Evolutionary conservation across 75 land plant genomes (phyloP).

Genomic region (Picea glauca): DNA sequence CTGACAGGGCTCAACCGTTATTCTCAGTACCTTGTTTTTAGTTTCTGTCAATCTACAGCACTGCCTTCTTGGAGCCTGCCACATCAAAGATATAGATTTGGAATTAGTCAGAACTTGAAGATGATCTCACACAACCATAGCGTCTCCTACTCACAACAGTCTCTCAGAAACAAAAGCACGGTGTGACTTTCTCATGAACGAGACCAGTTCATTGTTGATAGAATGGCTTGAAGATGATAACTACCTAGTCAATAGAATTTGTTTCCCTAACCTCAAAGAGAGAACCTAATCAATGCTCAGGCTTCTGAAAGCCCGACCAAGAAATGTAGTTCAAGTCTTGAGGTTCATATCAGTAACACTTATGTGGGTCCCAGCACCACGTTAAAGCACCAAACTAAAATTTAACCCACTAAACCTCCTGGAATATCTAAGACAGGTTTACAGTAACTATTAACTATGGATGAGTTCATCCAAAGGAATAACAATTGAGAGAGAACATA

Average conservation of each 20-base stretch:
- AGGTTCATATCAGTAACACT: not conserved
- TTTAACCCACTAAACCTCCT: not conserved
- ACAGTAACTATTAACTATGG: constrained; percentile 4
- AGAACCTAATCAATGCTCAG: not conserved
- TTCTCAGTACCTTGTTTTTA: constrained; percentile 23
- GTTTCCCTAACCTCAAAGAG: not conserved
- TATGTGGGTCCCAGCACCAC: not conserved
- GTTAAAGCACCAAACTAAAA: not conserved
- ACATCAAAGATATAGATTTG: not conserved
- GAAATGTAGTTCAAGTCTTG: not conserved
- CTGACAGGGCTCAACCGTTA: constrained; percentile 22
- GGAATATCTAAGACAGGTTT: not conserved
- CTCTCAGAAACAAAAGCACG: not conserved
- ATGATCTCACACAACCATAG: not conserved
- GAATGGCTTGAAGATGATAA: too few relatives aligned
- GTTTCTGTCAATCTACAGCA: constrained; percentile 27
- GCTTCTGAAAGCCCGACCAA: not conserved
- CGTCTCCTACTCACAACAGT: not conserved
- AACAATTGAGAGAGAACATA: not conserved
- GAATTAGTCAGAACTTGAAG: not conserved
- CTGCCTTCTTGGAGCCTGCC: constrained; percentile 36
- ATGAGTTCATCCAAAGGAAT: not conserved
- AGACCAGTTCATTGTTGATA: not conserved
- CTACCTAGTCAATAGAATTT: not conserved
- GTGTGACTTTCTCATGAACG: not conserved